Conservation (phyloP, 2,329 filamentous ascomycete species). For the Stagonosporopsis chrysanthemi region DNA sequence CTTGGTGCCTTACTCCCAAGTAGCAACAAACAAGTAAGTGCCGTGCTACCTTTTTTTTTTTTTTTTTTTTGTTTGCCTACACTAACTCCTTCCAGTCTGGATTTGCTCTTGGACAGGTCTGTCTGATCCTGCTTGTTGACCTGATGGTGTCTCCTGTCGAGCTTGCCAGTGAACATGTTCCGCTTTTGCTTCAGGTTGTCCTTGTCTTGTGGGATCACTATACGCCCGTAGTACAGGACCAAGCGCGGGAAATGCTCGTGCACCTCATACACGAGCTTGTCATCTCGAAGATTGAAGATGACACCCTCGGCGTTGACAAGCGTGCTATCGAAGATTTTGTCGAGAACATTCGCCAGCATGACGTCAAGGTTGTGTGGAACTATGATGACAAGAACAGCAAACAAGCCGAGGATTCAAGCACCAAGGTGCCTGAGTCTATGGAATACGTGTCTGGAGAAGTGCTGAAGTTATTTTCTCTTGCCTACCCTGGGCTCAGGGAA, state of each 20-base stretch:
- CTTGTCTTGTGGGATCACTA: conserved; percentile 98
- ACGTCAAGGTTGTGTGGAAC: conserved; percentile 85
- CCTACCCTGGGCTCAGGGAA: conserved; percentile 86
- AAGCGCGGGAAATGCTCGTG: conserved; percentile 96
- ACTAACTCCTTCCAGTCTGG: conserved; percentile 62
- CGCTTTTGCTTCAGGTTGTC: conserved; percentile 87
- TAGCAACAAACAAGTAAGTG: conserved; percentile 42
- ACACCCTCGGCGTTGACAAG: conserved; percentile 70
- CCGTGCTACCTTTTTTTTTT: not conserved
- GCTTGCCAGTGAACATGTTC: conserved; percentile 78
- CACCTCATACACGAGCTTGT: conserved; percentile 97
- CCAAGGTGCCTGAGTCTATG: conserved; percentile 88
- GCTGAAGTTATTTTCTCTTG: conserved; percentile 82
- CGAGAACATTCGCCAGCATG: conserved; percentile 83
- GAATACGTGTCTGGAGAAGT: conserved; percentile 81
- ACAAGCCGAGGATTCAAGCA: conserved; percentile 70
- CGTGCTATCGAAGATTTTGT: conserved; percentile 85
- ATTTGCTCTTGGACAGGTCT: conserved; percentile 90
- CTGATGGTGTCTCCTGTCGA: conserved; percentile 93
- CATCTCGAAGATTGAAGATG: conserved; percentile 76
- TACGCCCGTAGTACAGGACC: conserved; percentile 91
- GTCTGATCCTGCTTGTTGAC: conserved; percentile 92
- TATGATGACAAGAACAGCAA: conserved; percentile 93
- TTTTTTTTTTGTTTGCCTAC: no score
- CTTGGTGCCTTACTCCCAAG: conserved; percentile 38